A percentile compares a stretch with the other conserved stretches of the same genome.
Evolutionary conservation across 108 stramenopile species (phyloP).

Genomic region (Pseudonitzschia delicatissima): DNA sequence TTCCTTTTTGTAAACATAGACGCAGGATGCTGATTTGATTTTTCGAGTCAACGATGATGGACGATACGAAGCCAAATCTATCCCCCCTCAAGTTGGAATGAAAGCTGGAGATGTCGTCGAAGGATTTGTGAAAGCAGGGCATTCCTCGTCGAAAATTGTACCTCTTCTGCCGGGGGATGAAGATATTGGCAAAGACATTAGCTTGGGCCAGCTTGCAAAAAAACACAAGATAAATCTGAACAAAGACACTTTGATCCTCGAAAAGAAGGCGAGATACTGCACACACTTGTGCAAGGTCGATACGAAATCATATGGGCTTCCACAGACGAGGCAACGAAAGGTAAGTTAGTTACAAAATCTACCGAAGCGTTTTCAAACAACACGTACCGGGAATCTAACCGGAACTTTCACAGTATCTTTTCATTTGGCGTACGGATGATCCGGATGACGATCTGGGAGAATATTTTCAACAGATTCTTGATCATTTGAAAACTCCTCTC

Average conservation of each 20-base stretch:
- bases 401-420: constrained; percentile 54
- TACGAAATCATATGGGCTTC: constrained; percentile 77
- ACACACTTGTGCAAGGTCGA: constrained; percentile 58
- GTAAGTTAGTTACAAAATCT: neutral
- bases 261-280: constrained; percentile 56
- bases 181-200: constrained; percentile 2
- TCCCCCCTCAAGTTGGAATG: constrained; percentile 42
- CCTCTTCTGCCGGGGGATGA: neutral
- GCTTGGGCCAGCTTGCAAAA: constrained; percentile 39
- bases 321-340: constrained; percentile 68
- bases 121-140: constrained; percentile 40
- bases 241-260: constrained; percentile 51
- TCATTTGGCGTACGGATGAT: constrained; percentile 60
- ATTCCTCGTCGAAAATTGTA: neutral
- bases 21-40: constrained; percentile 22
- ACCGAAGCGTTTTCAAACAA: too few species aligned
- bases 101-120: constrained; percentile 53
- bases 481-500: constrained; percentile 56
- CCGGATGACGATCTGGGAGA: constrained; percentile 61
- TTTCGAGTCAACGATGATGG: constrained; percentile 18
- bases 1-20: constrained; percentile 14
- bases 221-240: constrained; percentile 46
- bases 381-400: too few species aligned
- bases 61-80: constrained; percentile 4
- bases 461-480: constrained; percentile 61